Base-by-base conservation (phyloP, 495 filamentous ascomycete genomes). In the Massariosphaeria phaeospora region DNA sequence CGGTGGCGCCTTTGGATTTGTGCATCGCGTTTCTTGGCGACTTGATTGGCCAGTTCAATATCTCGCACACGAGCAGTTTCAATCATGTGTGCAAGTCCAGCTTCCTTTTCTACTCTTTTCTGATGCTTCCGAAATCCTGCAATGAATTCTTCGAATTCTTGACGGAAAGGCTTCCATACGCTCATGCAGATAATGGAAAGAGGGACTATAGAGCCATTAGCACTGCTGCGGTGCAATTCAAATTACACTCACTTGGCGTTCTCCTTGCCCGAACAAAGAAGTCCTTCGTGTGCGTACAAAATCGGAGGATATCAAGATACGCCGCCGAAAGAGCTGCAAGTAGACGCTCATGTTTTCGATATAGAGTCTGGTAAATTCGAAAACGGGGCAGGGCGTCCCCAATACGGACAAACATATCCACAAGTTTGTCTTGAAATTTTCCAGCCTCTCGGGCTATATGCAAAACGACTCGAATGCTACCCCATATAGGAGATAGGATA, bases 401-500 rank as follows among this genome's bases (percentile, higher is more conserved):
- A 42, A 73, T 75, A 27, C 59, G 57, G 7, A 52, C 62, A 41
- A 75, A 52, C 61, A 72, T 73, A 27, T 70, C 67, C 0, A 70
- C 57, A 11, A 75, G 35, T 29, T 61, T 69, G 6, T 68, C 59
- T 29, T 68, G 73, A 25, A 73, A 73, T 41, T 70, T 70, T 0
- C 57, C 57, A 33, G 64, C 62, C 27, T 66, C 61, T n/a, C 44
- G 36, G 5, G 70, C 71, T 24, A 69, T 46, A 35, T 70, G 65
- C 2, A 76, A 51, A 17, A 75, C 42, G 11, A 76, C 63, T 24
- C 71, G 39, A 18, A 75, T 47, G 20, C 70, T 69, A 0, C 71
- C 73, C 73, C 72, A 75, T 13, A 75, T 53, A 6, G 72, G 70
- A n/a, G 63, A 57, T 25, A 75, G 38, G 7, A 70, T 61, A 2